Percentiles rank a stretch among this genome's conserved stretches.
Conservation (phyloP, 257 asterid species). For the Perilla frutescens region DNA sequence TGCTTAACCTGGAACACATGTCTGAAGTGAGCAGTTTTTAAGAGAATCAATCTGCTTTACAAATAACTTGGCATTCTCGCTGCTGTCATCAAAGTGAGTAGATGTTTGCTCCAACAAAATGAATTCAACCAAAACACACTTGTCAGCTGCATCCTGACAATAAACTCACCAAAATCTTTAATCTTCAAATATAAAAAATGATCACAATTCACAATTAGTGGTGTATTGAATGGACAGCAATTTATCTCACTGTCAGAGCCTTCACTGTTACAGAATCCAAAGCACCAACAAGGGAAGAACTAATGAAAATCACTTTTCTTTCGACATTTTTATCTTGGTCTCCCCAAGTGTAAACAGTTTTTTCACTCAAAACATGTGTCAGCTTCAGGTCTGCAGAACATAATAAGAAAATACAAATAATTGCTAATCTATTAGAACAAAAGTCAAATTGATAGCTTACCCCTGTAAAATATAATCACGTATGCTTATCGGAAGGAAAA, state of each 20-base stretch:
- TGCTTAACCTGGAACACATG: conserved; percentile 71
- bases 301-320: conserved; percentile 67
- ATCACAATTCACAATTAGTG: conserved; percentile 12
- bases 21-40: conserved; percentile 70
- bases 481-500: conserved; percentile 20
- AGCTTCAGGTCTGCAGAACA: conserved; percentile 68
- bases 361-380: conserved; percentile 61
- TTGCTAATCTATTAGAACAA: conserved; percentile 20
- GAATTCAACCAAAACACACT: conserved; percentile 69
- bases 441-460: conserved; percentile 10
- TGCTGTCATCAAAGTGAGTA: conserved; percentile 56
- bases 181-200: conserved; percentile 14
- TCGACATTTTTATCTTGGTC: conserved; percentile 48
- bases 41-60: conserved; percentile 68
- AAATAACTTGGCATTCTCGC: conserved; percentile 57
- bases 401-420: conserved; percentile 26
- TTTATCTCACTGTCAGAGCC: conserved; percentile 70
- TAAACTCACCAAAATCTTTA: conserved; percentile 38
- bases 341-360: conserved; percentile 64
- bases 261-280: conserved; percentile 62
- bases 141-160: conserved; percentile 81
- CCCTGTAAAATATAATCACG: neutral
- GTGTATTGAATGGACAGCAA: conserved; percentile 35
- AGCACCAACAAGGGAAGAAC: conserved; percentile 56
- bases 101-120: conserved; percentile 66